Evolutionary conservation across 768 basidiomycete species (phyloP).

Genomic region (Dendrothele bispora): DNA sequence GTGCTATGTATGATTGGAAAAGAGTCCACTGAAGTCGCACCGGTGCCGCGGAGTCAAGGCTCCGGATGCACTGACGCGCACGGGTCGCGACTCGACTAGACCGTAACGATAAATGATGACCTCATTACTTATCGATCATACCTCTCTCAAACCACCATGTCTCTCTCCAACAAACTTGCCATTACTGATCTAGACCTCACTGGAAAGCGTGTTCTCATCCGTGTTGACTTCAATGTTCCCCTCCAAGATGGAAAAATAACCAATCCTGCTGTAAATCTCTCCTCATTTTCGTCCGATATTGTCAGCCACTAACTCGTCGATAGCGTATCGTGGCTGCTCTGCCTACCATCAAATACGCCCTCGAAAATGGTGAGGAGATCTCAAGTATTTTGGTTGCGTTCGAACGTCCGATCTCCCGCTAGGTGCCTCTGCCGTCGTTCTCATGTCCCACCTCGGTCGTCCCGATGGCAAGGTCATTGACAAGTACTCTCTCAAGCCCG

Average conservation of each 20-base stretch:
- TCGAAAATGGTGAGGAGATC: conserved; percentile 82
- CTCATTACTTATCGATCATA: conserved; percentile 8
- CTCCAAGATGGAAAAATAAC: conserved; percentile 91
- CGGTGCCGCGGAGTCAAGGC: too few species aligned
- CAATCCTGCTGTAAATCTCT: conserved; percentile 82
- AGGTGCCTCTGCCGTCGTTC: conserved; percentile 82
- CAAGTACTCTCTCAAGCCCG: conserved; percentile 90
- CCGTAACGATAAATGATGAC: too few species aligned
- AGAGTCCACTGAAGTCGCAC: too few species aligned
- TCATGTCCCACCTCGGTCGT: conserved; percentile 98
- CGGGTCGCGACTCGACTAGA: too few species aligned
- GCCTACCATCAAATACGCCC: conserved; percentile 92
- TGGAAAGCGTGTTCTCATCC: conserved; percentile 87
- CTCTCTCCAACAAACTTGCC: conserved; percentile 91
- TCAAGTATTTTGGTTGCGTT: conserved; percentile 8
- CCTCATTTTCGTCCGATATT: conserved; percentile 11
- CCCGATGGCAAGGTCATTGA: conserved; percentile 88
- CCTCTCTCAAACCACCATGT: conserved; percentile 52
- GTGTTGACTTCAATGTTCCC: conserved; percentile 96
- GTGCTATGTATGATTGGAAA: too few species aligned
- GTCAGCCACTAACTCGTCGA: conserved; percentile 14
- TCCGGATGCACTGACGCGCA: too few species aligned
- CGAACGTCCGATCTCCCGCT: conserved; percentile 9
- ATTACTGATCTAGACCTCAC: conserved; percentile 90
- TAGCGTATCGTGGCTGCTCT: conserved; percentile 97